These are phyloP conservation scores for Pseudopyrenochaeta lycopersici DNA, from an alignment of 2,329 filamentous ascomycete species.

Conservation along the genomic window DNA sequence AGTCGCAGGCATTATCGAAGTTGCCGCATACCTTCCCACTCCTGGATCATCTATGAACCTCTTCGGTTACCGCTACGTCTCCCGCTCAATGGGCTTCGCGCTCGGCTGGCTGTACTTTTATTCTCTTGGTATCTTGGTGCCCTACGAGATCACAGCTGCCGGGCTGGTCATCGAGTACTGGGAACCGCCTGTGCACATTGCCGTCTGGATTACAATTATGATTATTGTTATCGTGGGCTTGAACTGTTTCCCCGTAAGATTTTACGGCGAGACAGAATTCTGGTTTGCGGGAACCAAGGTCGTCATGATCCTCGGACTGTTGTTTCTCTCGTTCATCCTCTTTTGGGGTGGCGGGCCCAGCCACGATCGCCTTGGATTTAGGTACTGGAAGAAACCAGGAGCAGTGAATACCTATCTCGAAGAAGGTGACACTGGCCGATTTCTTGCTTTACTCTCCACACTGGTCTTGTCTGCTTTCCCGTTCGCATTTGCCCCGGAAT, in stretches of 20 bases:
- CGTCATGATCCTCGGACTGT: conserved; percentile 53
- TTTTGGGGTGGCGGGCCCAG: conserved; percentile 66
- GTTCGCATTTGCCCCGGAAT: conserved; percentile 63
- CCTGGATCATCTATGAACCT: conserved; percentile 62
- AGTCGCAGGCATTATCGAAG: conserved; percentile 50
- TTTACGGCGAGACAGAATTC: conserved; percentile 50
- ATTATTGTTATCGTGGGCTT: conserved; percentile 46
- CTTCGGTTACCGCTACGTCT: conserved; percentile 58
- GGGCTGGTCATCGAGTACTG: conserved; percentile 50
- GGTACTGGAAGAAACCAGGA: conserved; percentile 65
- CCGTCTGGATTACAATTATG: conserved; percentile 49
- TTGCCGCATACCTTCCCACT: conserved; percentile 67
- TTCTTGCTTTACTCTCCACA: conserved; percentile 62
- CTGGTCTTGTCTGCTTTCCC: conserved; percentile 62
- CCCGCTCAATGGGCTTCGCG: conserved; percentile 68
- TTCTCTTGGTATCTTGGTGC: conserved; percentile 41
- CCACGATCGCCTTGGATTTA: conserved; percentile 62
- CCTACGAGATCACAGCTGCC: conserved; percentile 47
- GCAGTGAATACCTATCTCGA: conserved; percentile 62
- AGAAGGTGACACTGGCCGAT: conserved; percentile 58
- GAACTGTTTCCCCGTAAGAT: conserved; percentile 47
- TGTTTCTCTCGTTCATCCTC: conserved; percentile 63
- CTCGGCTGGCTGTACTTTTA: conserved; percentile 42
- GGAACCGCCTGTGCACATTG: conserved; percentile 42
- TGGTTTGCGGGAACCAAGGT: conserved; percentile 45